phyloP scores from a whole-genome alignment of 1,139 yeast genomes.

The Geotrichum siamense region DNA sequence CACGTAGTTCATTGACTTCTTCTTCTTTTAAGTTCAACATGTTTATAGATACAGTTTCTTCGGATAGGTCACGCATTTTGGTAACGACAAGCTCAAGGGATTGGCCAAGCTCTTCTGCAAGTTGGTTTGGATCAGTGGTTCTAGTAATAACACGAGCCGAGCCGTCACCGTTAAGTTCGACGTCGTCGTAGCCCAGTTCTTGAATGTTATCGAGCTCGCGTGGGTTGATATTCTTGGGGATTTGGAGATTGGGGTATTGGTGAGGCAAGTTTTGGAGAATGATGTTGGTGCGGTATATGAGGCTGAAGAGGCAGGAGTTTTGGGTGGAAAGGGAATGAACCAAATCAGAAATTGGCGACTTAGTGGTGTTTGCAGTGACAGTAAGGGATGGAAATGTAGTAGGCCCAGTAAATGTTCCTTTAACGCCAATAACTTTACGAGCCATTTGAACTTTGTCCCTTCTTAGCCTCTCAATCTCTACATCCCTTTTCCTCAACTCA shows the following conservation, averaged over 20 bases:
- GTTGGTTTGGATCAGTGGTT: constrained; percentile 19
- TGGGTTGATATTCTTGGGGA: constrained; percentile 13
- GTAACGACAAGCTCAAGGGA: constrained; percentile 21
- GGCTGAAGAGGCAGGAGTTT: constrained; percentile 16
- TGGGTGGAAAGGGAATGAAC: constrained; percentile 9
- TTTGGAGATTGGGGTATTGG: neutral
- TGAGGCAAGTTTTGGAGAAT: constrained; percentile 16
- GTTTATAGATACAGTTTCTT: constrained; percentile 25
- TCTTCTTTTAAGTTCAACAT: constrained; percentile 24
- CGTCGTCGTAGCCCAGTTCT: constrained; percentile 11
- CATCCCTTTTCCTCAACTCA: constrained; percentile 28
- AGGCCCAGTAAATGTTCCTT: constrained; percentile 23
- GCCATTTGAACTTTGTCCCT: constrained; percentile 17
- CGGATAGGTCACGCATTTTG: constrained; percentile 21
- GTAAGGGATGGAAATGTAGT: neutral
- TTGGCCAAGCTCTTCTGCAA: constrained; percentile 21
- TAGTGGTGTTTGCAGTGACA: neutral
- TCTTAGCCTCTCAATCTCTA: constrained; percentile 24
- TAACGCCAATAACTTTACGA: constrained; percentile 18
- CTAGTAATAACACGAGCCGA: constrained; percentile 19
- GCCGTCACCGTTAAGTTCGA: neutral
- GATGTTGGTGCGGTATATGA: constrained; percentile 23
- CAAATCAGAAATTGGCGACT: neutral
- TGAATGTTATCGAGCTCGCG: constrained; percentile 14
- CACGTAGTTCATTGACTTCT: constrained; percentile 21